Base-by-base conservation (phyloP, 306 rosid species). In the Spatholobus suberectus region DNA sequence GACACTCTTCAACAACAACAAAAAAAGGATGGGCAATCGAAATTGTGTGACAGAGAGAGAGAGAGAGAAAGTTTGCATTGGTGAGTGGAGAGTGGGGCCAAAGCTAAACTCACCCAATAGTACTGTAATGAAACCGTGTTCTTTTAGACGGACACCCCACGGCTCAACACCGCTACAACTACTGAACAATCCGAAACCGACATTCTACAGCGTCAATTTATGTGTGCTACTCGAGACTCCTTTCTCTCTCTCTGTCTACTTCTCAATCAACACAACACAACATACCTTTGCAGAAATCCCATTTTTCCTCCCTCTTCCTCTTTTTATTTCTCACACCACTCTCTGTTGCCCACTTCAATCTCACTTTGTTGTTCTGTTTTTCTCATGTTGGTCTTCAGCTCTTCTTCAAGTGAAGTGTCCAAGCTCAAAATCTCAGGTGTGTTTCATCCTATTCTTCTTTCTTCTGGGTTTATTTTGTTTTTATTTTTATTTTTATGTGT, bases 351-450 rank as follows among this genome's bases (percentile, higher is more conserved):
- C 55, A 40, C 20, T 21, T 11, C 37, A 69, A 41, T 12, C 32
- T 63, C 18, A 6, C 41, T 62, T 54, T 62, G 20, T 26, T 29
- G 17, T 18, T 70, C 20, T 3, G n/a, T 1, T 58, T 8, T 8
- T 51, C 8, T 32, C 1, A n/a, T 18, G 47, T n/a, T 7, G 57
- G 59, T 59, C 43, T 59, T 72, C 73, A 46, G 24, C 52, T 43
- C 32, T 49, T 62, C 7, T 18, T n/a, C n/a, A n/a, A 26, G n/a
- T 34, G 12, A 72, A 34, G 41, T 38, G 37, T 79, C 66, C 10
- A 61, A 65, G 5, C 41, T 83, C 29, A n/a, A 11, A 78, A 59
- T 52, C 58, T 55, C 80, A 83, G 87, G 85, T 87, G 44, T 47
- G 83, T 70, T 63, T 57, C 14, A 5, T 35, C 8, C 11, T 40